Conservation (phyloP, 345 rosid genomes). For the Linum tenue region DNA sequence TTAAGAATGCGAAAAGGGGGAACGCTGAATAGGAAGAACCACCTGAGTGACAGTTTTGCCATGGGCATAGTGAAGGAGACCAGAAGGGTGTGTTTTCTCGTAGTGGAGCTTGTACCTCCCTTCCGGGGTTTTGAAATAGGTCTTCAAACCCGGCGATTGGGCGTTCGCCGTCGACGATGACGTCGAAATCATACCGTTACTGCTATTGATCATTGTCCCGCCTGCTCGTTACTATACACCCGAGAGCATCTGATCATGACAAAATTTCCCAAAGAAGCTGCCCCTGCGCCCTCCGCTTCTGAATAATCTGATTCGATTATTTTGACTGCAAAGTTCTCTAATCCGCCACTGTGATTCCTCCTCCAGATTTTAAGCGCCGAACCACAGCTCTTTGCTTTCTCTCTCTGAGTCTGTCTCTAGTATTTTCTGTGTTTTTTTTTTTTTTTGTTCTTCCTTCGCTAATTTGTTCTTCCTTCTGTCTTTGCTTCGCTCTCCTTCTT, state of each 20-base stretch:
- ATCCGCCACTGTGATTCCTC: background rate
- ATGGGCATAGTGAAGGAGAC: constrained; percentile 89
- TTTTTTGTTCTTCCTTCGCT: background rate
- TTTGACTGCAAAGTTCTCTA: background rate
- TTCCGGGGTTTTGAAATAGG: constrained; percentile 95
- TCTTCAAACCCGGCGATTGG: constrained; percentile 86
- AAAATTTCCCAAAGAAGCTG: background rate
- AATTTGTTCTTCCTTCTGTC: background rate
- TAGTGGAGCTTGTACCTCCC: constrained; percentile 95
- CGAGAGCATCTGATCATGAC: constrained; percentile 60
- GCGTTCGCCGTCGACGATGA: constrained; percentile 43
- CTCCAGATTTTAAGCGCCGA: background rate
- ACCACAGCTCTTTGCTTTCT: background rate
- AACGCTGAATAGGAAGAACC: constrained; percentile 5
- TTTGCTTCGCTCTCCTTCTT: too few relatives aligned
- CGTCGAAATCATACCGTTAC: constrained; percentile 86
- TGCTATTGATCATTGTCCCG: constrained; percentile 50
- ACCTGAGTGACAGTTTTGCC: constrained; percentile 99
- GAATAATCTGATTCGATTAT: background rate
- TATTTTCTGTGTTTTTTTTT: constrained; percentile 24
- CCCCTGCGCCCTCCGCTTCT: background rate
- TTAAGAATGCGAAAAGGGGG: background rate
- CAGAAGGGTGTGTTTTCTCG: constrained; percentile 91
- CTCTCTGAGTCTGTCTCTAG: background rate
- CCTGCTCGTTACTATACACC: constrained; percentile 9